Evolutionary conservation across 257 asterid genomes (phyloP), one percentile per base, ranked within the genome.

Genomic region (Solanum piurae): DNA sequence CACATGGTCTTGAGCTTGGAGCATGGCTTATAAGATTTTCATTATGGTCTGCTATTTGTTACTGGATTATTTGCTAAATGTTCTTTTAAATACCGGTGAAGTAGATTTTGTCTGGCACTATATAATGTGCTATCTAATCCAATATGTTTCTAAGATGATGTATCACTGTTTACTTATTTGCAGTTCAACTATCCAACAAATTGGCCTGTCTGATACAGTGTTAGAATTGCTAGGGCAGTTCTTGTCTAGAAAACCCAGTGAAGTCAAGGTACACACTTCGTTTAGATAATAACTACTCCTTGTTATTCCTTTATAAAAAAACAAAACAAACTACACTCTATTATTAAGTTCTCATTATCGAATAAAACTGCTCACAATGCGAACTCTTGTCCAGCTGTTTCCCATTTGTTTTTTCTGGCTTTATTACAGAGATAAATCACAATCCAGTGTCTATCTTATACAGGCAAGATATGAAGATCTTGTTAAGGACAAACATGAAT

Each of bases 381-480:
- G 92, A 93, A 89, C 92, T 91, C 90, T 94, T 94, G 94, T 94
- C 96, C 91, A 93, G 93, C 93, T 90, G 92, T 90, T 93, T 92
- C 95, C 93, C 91, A 89, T 89, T 92, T 86, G 87, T 40, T 87
- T 89, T 64, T 92, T 90, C 94, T 92, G 90, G 90, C 88, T 90
- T 92, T 92, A 90, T 92, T 92, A 90, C 92, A 88, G 93, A 93
- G 89, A 93, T 93, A 91, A 95, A 92, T 93, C 90, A 94, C 94
- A 93, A 90, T 91, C 89, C 62, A 93, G 90, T 92, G 91, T 95
- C 92, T 94, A 91, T 95, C 91, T 94, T 94, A 90, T 93, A 90
- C 99, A 97, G 99, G 99, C 92, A 92, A 94, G 99, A 92, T 93
- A 91, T 89, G 98, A 94, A 93, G 94, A 90, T 90, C 94, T 94